Percentiles rank a stretch among this genome's conserved stretches.
phyloP scores from a whole-genome alignment of 2,329 filamentous ascomycete genomes.

The Bipolaris sorokiniana region DNA sequence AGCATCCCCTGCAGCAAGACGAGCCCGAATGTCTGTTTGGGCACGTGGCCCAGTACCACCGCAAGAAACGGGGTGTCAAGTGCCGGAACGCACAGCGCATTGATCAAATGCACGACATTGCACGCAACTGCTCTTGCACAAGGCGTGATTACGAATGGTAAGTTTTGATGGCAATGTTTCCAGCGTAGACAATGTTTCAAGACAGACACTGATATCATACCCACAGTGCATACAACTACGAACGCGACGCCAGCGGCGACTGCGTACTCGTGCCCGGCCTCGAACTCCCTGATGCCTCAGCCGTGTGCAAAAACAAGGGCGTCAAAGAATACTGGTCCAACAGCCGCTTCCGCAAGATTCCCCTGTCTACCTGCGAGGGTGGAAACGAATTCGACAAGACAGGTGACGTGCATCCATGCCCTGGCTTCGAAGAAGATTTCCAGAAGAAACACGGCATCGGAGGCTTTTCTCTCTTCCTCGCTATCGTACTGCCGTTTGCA shows the following conservation, averaged over 20 bases:
- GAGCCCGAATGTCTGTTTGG: conserved; percentile 88
- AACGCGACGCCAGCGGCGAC: conserved; percentile 76
- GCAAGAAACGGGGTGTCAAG: conserved; percentile 78
- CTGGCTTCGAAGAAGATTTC: conserved; percentile 82
- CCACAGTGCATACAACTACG: conserved; percentile 89
- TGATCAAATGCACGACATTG: conserved; percentile 67
- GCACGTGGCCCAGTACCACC: conserved; percentile 85
- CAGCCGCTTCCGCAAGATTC: conserved; percentile 88
- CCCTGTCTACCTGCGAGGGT: conserved; percentile 82
- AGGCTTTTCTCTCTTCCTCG: conserved; percentile 81
- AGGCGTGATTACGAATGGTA: conserved; percentile 92
- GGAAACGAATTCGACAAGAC: conserved; percentile 77
- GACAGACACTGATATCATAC: not conserved
- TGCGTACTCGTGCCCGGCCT: conserved; percentile 80
- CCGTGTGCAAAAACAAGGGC: conserved; percentile 66
- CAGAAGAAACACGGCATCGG: conserved; percentile 72
- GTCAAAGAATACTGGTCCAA: conserved; percentile 82
- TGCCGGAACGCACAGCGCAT: conserved; percentile 84
- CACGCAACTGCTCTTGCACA: conserved; percentile 79
- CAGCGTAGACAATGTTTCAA: too few species aligned
- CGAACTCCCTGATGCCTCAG: conserved; percentile 64
- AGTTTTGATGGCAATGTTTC: conserved; percentile 39
- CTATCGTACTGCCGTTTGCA: conserved; percentile 75
- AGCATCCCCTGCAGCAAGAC: conserved; percentile 78
- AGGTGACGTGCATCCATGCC: conserved; percentile 68